Evolutionary conservation across 2,329 filamentous ascomycete species (phyloP).

Genomic region (Pezicula carpinea): DNA sequence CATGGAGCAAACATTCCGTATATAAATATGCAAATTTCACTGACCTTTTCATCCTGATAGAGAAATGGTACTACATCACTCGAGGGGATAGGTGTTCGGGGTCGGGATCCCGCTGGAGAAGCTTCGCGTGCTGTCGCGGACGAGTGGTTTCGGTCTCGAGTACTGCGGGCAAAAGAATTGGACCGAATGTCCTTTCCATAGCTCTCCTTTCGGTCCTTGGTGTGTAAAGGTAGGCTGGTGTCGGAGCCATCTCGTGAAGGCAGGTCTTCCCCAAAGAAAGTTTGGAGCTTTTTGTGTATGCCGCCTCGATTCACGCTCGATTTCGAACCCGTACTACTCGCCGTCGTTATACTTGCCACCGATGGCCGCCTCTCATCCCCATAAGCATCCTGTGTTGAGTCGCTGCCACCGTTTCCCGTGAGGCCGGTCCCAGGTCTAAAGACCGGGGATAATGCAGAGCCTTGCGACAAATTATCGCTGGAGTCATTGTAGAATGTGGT

Average conservation of each 20-base stretch:
- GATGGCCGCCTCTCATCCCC: slow-evolving; percentile 79
- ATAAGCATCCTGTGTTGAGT: slow-evolving; percentile 56
- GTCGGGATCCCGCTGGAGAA: slow-evolving; percentile 72
- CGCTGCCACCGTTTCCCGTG: slow-evolving; percentile 46
- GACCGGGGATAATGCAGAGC: slow-evolving; percentile 65
- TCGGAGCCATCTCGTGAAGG: slow-evolving; percentile 71
- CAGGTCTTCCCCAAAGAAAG: slow-evolving; percentile 90
- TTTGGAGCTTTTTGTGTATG: slow-evolving; percentile 75
- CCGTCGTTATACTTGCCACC: slow-evolving; percentile 78
- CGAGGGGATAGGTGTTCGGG: slow-evolving; percentile 79
- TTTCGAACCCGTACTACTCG: slow-evolving; percentile 81
- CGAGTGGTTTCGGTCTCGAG: slow-evolving; percentile 78
- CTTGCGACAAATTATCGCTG: slow-evolving; percentile 64
- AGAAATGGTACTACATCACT: slow-evolving; percentile 97
- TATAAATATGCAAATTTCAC: slow-evolving; percentile 30
- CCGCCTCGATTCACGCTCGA: slow-evolving; percentile 65
- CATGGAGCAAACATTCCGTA: slow-evolving; percentile 5
- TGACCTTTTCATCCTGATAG: slow-evolving; percentile 79
- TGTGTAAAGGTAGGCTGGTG: slow-evolving; percentile 49
- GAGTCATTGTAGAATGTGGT: slow-evolving; percentile 71
- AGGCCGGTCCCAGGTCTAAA: slow-evolving; percentile 50
- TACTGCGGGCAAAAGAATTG: slow-evolving; percentile 52
- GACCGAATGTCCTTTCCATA: slow-evolving; percentile 56
- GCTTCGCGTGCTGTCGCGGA: slow-evolving; percentile 67
- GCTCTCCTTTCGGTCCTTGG: not conserved